Evolutionary conservation across 179 eudicot species (phyloP), one percentile per base, ranked within the genome.

Genomic region (Silene vulgaris): DNA sequence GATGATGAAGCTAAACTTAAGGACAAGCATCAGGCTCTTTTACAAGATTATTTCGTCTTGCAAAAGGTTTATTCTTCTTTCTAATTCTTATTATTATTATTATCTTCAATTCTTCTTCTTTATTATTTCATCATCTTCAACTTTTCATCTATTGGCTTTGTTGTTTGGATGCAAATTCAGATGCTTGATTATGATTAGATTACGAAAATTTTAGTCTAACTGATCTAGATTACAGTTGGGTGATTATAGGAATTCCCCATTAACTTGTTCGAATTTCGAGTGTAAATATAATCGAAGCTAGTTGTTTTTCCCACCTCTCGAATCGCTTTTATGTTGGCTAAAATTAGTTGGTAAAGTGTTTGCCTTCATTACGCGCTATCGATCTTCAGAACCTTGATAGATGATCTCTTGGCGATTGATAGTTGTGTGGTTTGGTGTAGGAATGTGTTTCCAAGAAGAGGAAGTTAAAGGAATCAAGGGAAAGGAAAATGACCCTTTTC

Each of bases 371-470:
- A 19, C 2, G 57, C 56, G 57, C 56, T 21, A 20, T 48, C 37
- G 40, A 6, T 35, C 40, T 35, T 5, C 8, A 0, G 40, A 35
- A 35, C 4, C 28, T 48, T 4, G 19, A 23, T 71, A 26, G 57
- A 20, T 45, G 26, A 61, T 6, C 30, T 16, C 17, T 57, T 45
- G 66, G 30, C 69, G 57, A 74, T 64, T 74, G 1, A 65, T 11
- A 52, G 28, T 28, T 43, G 13, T 50, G 21, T 75, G 56, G 76
- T 23, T 71, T 0, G 17, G 23, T 3, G 4, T 29, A 83, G 85
- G 85, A 83, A 32, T 80, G 80, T 77, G 83, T 80, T 59, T 77
- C 81, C n/a, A 83, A 72, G 77, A 83, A 80, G 79, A 77, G 85
- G 29, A 83, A 83, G 78, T 70, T 83, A 1, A 80, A 80, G 71